A percentile compares a stretch with the other conserved stretches of the same genome.
These are phyloP conservation scores for Remersonia thermophila DNA, from an alignment of 2,329 filamentous ascomycete genomes.

Conservation along the genomic window DNA sequence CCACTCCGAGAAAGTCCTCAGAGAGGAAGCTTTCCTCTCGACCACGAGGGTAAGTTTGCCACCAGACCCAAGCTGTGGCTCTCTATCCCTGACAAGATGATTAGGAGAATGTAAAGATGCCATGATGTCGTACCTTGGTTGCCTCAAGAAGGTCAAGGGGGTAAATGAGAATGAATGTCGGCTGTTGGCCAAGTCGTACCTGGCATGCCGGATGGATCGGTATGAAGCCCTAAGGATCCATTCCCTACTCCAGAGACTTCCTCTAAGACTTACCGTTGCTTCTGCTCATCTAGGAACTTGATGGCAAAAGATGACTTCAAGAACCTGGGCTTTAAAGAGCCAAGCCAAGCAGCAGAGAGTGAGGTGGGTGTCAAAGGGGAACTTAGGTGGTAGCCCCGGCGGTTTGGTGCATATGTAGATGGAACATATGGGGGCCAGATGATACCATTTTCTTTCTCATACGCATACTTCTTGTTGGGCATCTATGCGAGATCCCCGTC, in stretches of 20 bases:
- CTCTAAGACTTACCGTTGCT: background rate
- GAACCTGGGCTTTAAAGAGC: slow-evolving; percentile 68
- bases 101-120: slow-evolving; percentile 84
- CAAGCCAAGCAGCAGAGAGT: slow-evolving; percentile 15
- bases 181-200: slow-evolving; percentile 73
- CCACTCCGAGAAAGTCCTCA: slow-evolving; percentile 45
- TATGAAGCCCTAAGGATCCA: slow-evolving; percentile 30
- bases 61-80: background rate
- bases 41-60: slow-evolving; percentile 60
- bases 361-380: slow-evolving; percentile 24
- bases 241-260: slow-evolving; percentile 8
- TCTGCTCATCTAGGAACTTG: slow-evolving; percentile 52
- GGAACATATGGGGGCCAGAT: background rate
- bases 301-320: slow-evolving; percentile 95
- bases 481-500: background rate
- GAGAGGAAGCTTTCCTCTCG: slow-evolving; percentile 88
- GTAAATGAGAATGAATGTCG: slow-evolving; percentile 81
- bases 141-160: slow-evolving; percentile 72
- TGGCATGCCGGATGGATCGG: slow-evolving; percentile 90
- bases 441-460: background rate
- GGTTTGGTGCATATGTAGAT: background rate
- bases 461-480: background rate
- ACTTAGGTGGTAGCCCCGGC: slow-evolving; percentile 21
- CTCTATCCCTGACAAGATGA: background rate
- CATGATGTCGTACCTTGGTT: slow-evolving; percentile 75